Base-by-base conservation (phyloP, 148 eudicot genomes). In the Amaranthus cruentus region DNA sequence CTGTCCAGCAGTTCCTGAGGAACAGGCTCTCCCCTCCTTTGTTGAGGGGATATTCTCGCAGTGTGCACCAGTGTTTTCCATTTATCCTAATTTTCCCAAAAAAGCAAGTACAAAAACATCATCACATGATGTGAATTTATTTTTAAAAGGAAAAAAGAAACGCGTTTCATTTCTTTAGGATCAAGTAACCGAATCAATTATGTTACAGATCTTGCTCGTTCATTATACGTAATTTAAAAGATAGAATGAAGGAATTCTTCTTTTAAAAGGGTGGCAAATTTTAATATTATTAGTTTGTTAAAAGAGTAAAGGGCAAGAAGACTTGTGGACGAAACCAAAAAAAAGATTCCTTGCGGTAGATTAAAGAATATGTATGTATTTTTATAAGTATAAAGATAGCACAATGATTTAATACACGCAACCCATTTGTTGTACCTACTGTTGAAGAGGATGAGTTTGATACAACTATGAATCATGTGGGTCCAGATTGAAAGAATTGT, bases 21-120 rank as follows among this genome's bases (percentile, higher is more conserved):
- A 51, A 91, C 98, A 0, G 97, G 98, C 80, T 93, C 95, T 42
- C 98, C 98, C 79, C 98, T 83, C 82, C 98, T 88, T 79, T 93
- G 98, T 69, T 93, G 98, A 6, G 97, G 98, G 54, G 96, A 85
- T 68, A 93, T 93, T 84, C 86, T 84, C 76, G 98, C 94, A 9
- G 98, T 93, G 84, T 93, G 98, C 69, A 93, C 98, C 87, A 93
- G 81, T 10, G 98, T 93, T 78, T 93, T 93, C 98, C 98, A 93
- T 76, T 93, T 93, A 75, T 93, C 98, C 98, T 91, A 85, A 67
- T 73, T 51, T 14, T 46, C 44, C 52, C 65, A 50, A 53, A 52
- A 73, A 63, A 10, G 38, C 38, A 28, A 28, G 49, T 50, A 53
- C 9, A 54, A 47, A 66, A 46, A 18, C 8, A 48, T 1, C 4